Evolutionary conservation across 306 rosid species (phyloP).

Genomic region (Bauhinia variegata): DNA sequence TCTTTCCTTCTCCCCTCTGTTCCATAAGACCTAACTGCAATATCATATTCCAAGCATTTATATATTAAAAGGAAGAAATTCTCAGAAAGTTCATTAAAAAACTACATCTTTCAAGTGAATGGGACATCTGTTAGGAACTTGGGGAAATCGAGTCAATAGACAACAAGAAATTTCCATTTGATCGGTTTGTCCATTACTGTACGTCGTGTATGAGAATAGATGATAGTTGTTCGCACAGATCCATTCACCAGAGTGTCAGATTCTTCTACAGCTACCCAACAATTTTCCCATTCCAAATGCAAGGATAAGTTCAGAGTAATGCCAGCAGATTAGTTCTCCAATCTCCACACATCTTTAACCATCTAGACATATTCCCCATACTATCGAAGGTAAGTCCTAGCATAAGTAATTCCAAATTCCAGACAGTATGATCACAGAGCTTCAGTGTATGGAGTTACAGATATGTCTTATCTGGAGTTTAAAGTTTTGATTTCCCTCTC

Average conservation of each 20-base stretch:
- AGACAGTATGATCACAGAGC: slow-evolving; percentile 4
- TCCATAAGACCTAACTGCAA: slow-evolving; percentile 77
- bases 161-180: no score
- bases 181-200: no score
- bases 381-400: slow-evolving; percentile 5
- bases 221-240: no score
- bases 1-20: slow-evolving; percentile 80
- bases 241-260: no score
- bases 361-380: not conserved
- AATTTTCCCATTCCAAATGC: no score
- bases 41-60: slow-evolving; percentile 22
- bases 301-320: no score
- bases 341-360: slow-evolving; percentile 8
- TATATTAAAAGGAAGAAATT: slow-evolving; percentile 28
- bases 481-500: not conserved
- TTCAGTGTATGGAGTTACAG: not conserved
- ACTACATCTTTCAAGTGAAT: slow-evolving; percentile 12
- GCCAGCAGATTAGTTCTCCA: no score
- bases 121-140: not conserved
- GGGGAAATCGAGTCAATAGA: no score
- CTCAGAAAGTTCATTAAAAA: slow-evolving; percentile 1
- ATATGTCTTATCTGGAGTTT: slow-evolving; percentile 4
- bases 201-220: no score
- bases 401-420: slow-evolving; percentile 10
- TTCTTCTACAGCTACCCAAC: no score